These are phyloP conservation scores for Iodosphaeria phyllophila DNA, from an alignment of 2,329 filamentous ascomycete species.

Conservation along the genomic window DNA sequence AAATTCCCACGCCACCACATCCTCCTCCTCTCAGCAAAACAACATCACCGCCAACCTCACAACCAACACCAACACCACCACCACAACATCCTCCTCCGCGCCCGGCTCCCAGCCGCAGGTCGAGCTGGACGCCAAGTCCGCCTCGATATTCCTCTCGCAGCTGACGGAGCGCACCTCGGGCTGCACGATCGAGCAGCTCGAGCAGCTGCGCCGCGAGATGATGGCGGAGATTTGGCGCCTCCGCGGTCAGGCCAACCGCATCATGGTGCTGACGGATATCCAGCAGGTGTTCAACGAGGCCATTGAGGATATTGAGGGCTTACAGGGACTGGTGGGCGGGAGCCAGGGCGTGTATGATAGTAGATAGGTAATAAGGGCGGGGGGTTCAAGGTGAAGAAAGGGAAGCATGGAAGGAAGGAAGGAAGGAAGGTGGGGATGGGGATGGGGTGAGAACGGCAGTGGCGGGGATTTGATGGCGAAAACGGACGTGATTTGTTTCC, in stretches of 20 bases:
- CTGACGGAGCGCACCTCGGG: slow-evolving; percentile 53
- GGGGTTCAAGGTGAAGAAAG: too few species aligned
- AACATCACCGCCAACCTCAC: slow-evolving; percentile 24
- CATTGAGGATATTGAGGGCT: slow-evolving; percentile 45
- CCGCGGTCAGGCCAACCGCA: slow-evolving; percentile 68
- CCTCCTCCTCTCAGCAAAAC: slow-evolving; percentile 13
- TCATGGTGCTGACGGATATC: slow-evolving; percentile 46
- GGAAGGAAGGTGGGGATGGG: too few species aligned
- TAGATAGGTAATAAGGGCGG: too few species aligned
- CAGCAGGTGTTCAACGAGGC: slow-evolving; percentile 57
- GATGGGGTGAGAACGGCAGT: too few species aligned
- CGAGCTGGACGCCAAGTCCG: slow-evolving; percentile 25
- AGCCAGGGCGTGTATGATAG: slow-evolving; percentile 20
- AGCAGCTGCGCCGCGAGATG: slow-evolving; percentile 76
- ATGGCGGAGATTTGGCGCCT: slow-evolving; percentile 82
- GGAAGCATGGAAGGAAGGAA: too few species aligned
- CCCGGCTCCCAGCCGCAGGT: too few species aligned
- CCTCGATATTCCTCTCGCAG: slow-evolving; percentile 39
- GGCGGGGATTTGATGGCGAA: too few species aligned
- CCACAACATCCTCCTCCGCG: too few species aligned
- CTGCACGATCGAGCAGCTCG: slow-evolving; percentile 79
- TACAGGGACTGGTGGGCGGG: slow-evolving; percentile 23
- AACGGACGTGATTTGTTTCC: too few species aligned
- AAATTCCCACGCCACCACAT: too few species aligned
- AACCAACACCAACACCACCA: too few species aligned